Evolutionary conservation across 768 basidiomycete species (phyloP).

Genomic region (Gelatoporia subvermispora): DNA sequence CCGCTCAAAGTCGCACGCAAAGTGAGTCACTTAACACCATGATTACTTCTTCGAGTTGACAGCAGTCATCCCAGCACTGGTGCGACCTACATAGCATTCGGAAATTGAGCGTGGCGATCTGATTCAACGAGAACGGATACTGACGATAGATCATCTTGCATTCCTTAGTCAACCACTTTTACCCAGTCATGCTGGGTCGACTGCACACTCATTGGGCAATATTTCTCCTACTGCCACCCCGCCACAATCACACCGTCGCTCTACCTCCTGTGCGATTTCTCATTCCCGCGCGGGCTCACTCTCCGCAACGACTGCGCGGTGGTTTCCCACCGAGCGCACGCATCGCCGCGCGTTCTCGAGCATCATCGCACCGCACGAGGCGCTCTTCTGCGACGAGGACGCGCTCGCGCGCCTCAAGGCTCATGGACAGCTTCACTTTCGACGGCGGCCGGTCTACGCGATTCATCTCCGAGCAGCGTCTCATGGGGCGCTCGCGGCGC

Average conservation of each 20-base stretch:
- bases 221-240: slow-evolving; percentile 61
- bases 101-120: too few species aligned
- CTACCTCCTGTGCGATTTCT: slow-evolving; percentile 32
- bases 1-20: too few species aligned
- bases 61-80: too few species aligned
- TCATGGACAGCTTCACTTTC: slow-evolving; percentile 76
- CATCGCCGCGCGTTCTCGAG: slow-evolving; percentile 66
- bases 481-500: slow-evolving; percentile 62
- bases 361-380: slow-evolving; percentile 44
- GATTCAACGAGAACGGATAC: too few species aligned
- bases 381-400: slow-evolving; percentile 38
- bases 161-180: too few species aligned
- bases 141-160: too few species aligned
- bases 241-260: slow-evolving; percentile 28
- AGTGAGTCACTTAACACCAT: too few species aligned
- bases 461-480: slow-evolving; percentile 35
- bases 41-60: too few species aligned
- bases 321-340: slow-evolving; percentile 49
- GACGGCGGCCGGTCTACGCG: slow-evolving; percentile 48
- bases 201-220: slow-evolving; percentile 69
- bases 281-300: slow-evolving; percentile 40
- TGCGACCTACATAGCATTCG: too few species aligned
- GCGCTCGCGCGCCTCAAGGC: slow-evolving; percentile 46
- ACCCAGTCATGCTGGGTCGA: slow-evolving; percentile 88
- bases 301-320: slow-evolving; percentile 33